phyloP scores from a whole-genome alignment of 169 alveolate species.

The Perkinsus olseni region DNA sequence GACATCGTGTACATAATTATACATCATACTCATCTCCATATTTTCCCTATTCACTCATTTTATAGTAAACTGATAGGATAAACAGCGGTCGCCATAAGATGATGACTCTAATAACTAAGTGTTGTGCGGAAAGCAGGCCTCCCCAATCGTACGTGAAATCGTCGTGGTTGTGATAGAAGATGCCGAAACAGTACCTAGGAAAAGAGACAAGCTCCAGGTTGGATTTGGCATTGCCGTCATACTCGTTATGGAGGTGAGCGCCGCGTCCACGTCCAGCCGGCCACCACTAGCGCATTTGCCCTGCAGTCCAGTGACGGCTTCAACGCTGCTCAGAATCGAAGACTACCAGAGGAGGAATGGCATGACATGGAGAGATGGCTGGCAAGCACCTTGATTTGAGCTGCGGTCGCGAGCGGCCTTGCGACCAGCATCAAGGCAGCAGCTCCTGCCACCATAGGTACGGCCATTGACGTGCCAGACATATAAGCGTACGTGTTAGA shows the following conservation, averaged over 20 bases:
- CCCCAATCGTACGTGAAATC: not conserved
- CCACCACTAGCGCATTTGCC: not conserved
- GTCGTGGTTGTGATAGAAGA: not conserved
- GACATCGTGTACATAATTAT: no score
- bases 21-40: no score
- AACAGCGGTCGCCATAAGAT: no score
- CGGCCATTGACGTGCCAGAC: conserved; percentile 53
- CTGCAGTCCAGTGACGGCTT: not conserved
- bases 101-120: no score
- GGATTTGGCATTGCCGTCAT: not conserved
- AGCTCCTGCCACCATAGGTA: conserved; percentile 46
- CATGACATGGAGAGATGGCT: not conserved
- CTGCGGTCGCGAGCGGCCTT: not conserved
- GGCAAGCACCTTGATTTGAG: not conserved
- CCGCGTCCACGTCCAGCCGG: not conserved
- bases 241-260: not conserved
- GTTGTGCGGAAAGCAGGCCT: no score
- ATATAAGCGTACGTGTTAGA: conserved; percentile 29
- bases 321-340: not conserved
- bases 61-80: no score
- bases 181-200: not conserved
- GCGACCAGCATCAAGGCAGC: not conserved
- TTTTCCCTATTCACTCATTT: no score
- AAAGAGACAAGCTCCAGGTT: not conserved
- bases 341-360: not conserved